Evolutionary conservation across 164 flowering plant species (phyloP).

Genomic region (Dillenia suffruticosa): DNA sequence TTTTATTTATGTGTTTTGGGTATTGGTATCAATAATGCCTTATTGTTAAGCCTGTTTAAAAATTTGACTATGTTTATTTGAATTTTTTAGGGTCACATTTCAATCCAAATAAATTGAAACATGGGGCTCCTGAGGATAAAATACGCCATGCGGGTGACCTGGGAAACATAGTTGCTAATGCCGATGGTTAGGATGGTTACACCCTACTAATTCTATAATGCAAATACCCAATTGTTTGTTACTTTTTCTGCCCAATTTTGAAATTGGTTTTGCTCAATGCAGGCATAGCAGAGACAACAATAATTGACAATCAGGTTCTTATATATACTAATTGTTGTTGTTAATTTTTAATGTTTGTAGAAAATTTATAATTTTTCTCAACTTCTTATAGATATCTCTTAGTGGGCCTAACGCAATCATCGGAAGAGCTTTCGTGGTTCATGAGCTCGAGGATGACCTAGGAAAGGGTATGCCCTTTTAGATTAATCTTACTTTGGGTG

Average conservation of each 20-base stretch:
- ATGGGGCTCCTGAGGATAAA: conserved; percentile 94
- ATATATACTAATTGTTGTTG: neutral
- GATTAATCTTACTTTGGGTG: neutral
- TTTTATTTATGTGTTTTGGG: no score
- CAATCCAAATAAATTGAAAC: conserved; percentile 76
- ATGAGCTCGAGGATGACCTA: conserved; percentile 94
- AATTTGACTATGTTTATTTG: no score
- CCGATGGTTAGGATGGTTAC: conserved; percentile 54
- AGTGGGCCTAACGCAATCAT: conserved; percentile 75
- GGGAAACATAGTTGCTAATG: conserved; percentile 97
- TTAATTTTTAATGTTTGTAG: neutral
- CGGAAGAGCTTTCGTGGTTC: conserved; percentile 95
- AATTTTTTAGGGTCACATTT: conserved; percentile 69
- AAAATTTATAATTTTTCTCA: neutral
- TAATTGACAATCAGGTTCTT: conserved; percentile 81
- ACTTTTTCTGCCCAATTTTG: conserved; percentile 1
- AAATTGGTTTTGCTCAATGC: conserved; percentile 8
- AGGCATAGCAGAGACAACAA: conserved; percentile 96
- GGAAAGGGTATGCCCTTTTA: conserved; percentile 71
- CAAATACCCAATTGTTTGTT: neutral
- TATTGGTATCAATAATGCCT: no score
- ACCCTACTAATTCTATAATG: neutral
- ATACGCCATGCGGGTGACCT: conserved; percentile 99
- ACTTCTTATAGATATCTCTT: conserved; percentile 56
- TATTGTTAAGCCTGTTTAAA: no score